These are phyloP conservation scores for Boletus bicolor DNA, from an alignment of 768 basidiomycete species.

Conservation along the genomic window DNA sequence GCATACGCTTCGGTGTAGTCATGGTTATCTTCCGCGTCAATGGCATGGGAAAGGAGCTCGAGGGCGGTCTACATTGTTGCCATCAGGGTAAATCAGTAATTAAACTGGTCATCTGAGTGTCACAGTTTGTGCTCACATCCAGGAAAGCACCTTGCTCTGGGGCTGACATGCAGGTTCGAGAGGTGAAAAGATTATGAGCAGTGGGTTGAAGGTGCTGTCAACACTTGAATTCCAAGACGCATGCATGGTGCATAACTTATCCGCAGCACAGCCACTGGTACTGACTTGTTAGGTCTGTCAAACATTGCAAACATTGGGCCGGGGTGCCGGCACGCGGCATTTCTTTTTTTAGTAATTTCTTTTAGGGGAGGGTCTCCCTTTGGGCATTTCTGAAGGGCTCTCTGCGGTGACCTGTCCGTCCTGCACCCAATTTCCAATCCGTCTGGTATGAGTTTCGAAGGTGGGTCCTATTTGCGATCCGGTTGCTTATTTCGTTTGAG, in stretches of 20 bases:
- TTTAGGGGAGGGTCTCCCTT: too few species aligned
- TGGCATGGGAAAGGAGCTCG: constrained; percentile 84
- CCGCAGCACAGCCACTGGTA: background rate
- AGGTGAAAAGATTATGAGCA: background rate
- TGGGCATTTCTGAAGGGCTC: too few species aligned
- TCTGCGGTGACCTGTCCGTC: too few species aligned
- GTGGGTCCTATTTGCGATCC: too few species aligned
- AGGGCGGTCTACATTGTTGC: constrained; percentile 57
- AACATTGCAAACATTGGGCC: too few species aligned
- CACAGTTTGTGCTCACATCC: constrained; percentile 5
- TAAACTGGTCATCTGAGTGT: background rate
- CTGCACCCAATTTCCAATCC: too few species aligned
- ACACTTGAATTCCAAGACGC: constrained; percentile 31
- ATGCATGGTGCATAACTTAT: constrained; percentile 35
- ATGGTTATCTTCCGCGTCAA: constrained; percentile 84
- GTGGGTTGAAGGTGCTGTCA: background rate
- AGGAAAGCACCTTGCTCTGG: constrained; percentile 2
- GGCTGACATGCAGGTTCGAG: background rate
- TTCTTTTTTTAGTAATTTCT: too few species aligned
- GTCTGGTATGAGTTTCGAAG: too few species aligned
- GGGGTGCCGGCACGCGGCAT: too few species aligned
- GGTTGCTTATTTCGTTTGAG: too few species aligned
- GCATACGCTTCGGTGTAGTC: constrained; percentile 93
- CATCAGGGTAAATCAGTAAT: background rate
- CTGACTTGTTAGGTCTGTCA: background rate